Percentiles rank a stretch among this genome's conserved stretches.
Conservation (phyloP, 1,284 basidiomycete species). For the Naganishia albida region DNA sequence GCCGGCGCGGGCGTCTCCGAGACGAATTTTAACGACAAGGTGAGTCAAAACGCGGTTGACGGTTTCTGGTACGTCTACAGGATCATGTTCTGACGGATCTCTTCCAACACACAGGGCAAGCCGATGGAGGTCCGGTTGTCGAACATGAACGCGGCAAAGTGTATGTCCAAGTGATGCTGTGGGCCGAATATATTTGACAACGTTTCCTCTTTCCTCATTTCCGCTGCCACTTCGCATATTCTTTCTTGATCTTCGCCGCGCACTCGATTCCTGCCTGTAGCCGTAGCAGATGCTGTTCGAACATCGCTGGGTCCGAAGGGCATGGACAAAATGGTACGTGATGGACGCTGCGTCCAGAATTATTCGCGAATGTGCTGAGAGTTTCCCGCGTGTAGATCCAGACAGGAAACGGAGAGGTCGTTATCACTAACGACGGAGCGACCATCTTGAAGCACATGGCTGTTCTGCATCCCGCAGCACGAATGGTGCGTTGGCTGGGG, state of each 20-base stretch:
- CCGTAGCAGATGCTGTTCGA: conserved; percentile 95
- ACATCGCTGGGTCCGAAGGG: conserved; percentile 96
- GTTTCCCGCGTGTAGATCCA: conserved; percentile 70
- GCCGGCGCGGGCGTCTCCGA: conserved; percentile 43
- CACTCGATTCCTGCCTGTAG: conserved; percentile 55
- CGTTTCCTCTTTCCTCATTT: too few relatives aligned
- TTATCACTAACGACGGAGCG: conserved; percentile 98
- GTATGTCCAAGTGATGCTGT: conserved; percentile 55
- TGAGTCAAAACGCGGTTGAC: conserved; percentile 33
- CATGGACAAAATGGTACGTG: conserved; percentile 96
- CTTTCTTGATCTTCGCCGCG: background rate
- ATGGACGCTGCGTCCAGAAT: background rate
- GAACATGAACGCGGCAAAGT: conserved; percentile 95
- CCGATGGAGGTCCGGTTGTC: conserved; percentile 80
- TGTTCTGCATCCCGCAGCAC: conserved; percentile 94
- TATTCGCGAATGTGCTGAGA: background rate
- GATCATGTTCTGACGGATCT: background rate
- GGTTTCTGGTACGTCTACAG: background rate
- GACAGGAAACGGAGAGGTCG: conserved; percentile 92
- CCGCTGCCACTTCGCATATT: background rate
- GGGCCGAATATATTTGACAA: too few relatives aligned
- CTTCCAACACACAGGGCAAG: conserved; percentile 44
- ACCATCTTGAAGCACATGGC: conserved; percentile 98
- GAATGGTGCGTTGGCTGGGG: conserved; percentile 69
- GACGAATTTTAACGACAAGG: conserved; percentile 49